Base-by-base conservation (phyloP, 2,329 filamentous ascomycete genomes). In the Diaporthe sp. region DNA sequence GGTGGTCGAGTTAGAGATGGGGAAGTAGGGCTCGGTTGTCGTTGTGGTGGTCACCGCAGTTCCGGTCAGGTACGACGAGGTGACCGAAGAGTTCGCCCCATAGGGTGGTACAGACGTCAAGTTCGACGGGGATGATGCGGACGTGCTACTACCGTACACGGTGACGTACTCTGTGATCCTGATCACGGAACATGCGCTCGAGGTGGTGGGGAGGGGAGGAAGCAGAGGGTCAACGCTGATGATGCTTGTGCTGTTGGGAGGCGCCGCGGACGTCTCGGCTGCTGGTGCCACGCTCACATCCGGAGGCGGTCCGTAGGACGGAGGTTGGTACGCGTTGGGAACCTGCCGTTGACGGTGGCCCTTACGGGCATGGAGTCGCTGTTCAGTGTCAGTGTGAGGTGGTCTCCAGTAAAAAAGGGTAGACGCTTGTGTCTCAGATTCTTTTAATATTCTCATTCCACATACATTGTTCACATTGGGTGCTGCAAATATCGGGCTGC, bases 121-220 rank as follows among this genome's bases (percentile, higher is more conserved):
- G n/a, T 68, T 68, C 13, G 13, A 30, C 28, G 47, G n/a, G 8
- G 64, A 68, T 40, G 64, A 38, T 35, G 64, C 19, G 64, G 45
- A n/a, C 19, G 64, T 28, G n/a, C 8, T 4, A 28, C 45, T 68
- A 13, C 33, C 47, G 64, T 52, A 68, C 22, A 68, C 64, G 30
- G 64, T 68, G 45, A 68, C 33, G n/a, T 52, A 52, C 47, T 68
- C 64, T 54, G 64, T 68, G 64, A 68, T 28, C n/a, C 33, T 68
- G 47, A 68, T 40, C 45, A 68, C 64, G 8, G 64, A 68, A 35
- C 64, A 68, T 22, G 33, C 45, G 64, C 64, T 33, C 19, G 60
- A 47, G n/a, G 38, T 38, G 55, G 12, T 61, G 57, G 50, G 25
- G n/a, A 15, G 13, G 17, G 50, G 25, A 25, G 54, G 4, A n/a